Evolutionary conservation across 1,284 basidiomycete species (phyloP).

Genomic region (Singerocomus inundabilis): DNA sequence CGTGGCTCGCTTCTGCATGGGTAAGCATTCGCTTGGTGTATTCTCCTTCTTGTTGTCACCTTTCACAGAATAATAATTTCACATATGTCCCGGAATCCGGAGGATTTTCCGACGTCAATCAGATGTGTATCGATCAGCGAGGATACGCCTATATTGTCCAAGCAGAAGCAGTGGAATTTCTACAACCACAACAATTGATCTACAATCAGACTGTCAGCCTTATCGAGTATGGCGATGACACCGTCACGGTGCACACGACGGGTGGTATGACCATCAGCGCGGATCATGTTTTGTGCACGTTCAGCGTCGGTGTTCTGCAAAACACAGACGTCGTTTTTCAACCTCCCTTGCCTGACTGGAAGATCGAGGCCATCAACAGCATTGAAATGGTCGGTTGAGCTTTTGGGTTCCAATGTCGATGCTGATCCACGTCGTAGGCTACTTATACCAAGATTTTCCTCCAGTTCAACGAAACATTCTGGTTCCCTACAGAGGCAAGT

Average conservation of each 20-base stretch:
- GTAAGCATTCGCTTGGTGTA: constrained; percentile 32
- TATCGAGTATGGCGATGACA: constrained; percentile 45
- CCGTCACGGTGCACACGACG: constrained; percentile 46
- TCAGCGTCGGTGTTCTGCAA: constrained; percentile 64
- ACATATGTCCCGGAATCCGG: constrained; percentile 55
- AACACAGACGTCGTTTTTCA: constrained; percentile 55
- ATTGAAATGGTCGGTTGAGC: constrained; percentile 55
- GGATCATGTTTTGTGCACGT: constrained; percentile 60
- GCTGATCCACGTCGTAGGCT: constrained; percentile 32
- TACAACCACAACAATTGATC: constrained; percentile 44
- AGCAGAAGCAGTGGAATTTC: constrained; percentile 53
- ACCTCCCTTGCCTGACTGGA: constrained; percentile 60
- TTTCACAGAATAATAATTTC: constrained; percentile 56
- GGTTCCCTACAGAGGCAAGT: constrained; percentile 64
- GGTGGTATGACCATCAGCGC: constrained; percentile 46
- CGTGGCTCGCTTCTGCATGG: constrained; percentile 61
- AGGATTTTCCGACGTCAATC: constrained; percentile 59
- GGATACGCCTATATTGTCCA: constrained; percentile 59
- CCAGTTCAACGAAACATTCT: constrained; percentile 63
- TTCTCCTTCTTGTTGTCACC: constrained; percentile 10
- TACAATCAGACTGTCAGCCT: constrained; percentile 52
- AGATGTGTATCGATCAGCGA: constrained; percentile 57
- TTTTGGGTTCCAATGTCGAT: neutral
- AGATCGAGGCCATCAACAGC: constrained; percentile 62
- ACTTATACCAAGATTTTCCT: constrained; percentile 74